A percentile compares a stretch with the other conserved stretches of the same genome.
Conservation (phyloP, 306 rosid genomes). For the Cucurbita ficifolia region DNA sequence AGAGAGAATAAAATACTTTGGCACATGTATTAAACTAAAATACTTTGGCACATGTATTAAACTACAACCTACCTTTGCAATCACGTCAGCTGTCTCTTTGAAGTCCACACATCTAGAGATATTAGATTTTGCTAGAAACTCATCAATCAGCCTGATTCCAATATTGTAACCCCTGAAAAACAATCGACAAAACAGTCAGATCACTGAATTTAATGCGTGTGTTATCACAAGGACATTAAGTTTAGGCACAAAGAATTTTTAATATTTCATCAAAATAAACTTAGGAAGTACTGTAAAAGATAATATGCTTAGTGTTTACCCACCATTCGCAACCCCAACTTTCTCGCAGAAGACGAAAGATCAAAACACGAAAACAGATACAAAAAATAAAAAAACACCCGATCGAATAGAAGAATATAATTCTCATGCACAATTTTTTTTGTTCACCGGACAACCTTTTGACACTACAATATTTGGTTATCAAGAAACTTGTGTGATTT, state of each 20-base stretch:
- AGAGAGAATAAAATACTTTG: neutral
- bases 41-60: neutral
- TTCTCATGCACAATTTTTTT: neutral
- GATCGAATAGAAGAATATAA: neutral
- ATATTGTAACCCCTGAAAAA: slow-evolving; percentile 83
- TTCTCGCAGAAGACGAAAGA: neutral
- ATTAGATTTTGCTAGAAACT: slow-evolving; percentile 95
- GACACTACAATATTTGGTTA: neutral
- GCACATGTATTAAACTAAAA: neutral
- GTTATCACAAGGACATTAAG: neutral
- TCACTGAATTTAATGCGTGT: neutral
- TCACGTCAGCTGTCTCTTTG: slow-evolving; percentile 90
- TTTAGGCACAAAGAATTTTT: neutral
- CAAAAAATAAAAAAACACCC: too few species aligned
- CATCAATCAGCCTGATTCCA: slow-evolving; percentile 85
- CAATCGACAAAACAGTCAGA: neutral
- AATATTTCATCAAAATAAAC: neutral
- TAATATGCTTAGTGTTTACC: neutral
- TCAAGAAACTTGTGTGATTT: neutral
- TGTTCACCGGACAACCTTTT: neutral
- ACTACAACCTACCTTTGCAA: slow-evolving; percentile 59
- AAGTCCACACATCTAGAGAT: slow-evolving; percentile 87
- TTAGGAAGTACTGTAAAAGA: neutral
- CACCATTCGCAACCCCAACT: neutral
- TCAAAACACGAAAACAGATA: neutral